Base-by-base conservation (phyloP, 2,329 filamentous ascomycete genomes). In the Falciphora oryzae region DNA sequence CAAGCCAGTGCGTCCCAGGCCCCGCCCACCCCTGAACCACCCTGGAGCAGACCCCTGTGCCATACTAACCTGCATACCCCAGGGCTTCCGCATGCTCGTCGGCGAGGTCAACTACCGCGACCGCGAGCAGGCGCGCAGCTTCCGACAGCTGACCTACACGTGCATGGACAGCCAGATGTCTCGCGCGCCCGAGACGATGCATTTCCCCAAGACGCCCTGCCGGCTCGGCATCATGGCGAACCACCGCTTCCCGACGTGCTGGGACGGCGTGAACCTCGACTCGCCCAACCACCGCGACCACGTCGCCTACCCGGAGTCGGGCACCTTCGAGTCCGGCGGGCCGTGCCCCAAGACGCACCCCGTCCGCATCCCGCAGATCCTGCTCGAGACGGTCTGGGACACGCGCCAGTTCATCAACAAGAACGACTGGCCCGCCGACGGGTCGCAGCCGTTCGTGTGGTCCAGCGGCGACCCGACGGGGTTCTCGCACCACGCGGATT, bases 261-360 rank as follows among this genome's bases (percentile, higher is more conserved):
- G 83, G 83, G 76, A 85, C 67, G 83, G 83, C 59, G 74, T 75
- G 57, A 76, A 83, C 68, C 68, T 81, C 61, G 81, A 84, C 70
- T 73, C 76, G 4, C 66, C 75, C 2, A 77, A 83, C 71, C 81
- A 84, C 73, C 67, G 74, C 62, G 74, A 75, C 65, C 78, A 80
- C 68, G 77, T 80, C 7, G 71, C 80, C 10, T 82, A 80, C 68
- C 77, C 79, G 64, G 78, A 71, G 71, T 71, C 50, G 58, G 77
- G 75, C 6, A 79, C 74, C 57, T 79, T 75, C 69, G 76, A 71
- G 72, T 75, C 77, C 13, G 80, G 83, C 68, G 79, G 78, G 1
- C 71, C 72, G 22, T 81, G 79, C 67, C 78, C 78, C 1, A 70
- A 74, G 0, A 74, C 73, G 0, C 76, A 78, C 66, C 77, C 78